These are phyloP conservation scores for Lactarius deliciosus DNA, from an alignment of 768 basidiomycete genomes.

Conservation along the genomic window DNA sequence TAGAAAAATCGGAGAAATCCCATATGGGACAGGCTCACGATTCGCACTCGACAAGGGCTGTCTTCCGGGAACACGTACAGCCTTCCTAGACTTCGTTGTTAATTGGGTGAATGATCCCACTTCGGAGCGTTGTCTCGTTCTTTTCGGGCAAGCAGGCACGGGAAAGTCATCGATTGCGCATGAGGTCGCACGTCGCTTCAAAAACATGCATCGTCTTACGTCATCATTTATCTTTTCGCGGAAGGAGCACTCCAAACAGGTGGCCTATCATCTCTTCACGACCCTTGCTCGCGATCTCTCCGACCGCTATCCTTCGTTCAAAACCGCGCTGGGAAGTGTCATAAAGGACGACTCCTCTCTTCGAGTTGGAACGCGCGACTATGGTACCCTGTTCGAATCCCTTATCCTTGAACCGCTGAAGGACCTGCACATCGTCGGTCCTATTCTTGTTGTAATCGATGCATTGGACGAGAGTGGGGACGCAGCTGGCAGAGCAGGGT, in stretches of 20 bases:
- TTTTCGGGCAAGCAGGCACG: constrained; percentile 1
- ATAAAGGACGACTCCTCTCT: neutral
- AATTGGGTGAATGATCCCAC: neutral
- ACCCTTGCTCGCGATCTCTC: neutral
- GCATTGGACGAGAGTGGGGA: constrained; percentile 3
- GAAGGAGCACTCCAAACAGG: neutral
- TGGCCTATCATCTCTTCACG: neutral
- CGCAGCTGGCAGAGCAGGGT: neutral
- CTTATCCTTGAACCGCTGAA: neutral
- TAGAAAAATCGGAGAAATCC: neutral
- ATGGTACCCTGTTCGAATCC: neutral
- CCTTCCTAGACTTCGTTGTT: neutral
- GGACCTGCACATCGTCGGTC: neutral
- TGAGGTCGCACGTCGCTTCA: neutral
- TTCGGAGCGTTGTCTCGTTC: neutral
- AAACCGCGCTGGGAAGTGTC: neutral
- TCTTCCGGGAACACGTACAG: neutral
- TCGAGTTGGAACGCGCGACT: neutral
- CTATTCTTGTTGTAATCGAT: constrained; percentile 5
- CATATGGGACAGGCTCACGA: neutral
- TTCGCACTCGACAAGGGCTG: neutral
- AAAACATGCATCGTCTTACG: neutral
- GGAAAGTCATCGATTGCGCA: no score
- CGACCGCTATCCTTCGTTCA: neutral
- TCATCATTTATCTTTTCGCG: neutral